Base-by-base conservation (phyloP, 192 early-diverging fungal species). In the Backusella australiensis region DNA sequence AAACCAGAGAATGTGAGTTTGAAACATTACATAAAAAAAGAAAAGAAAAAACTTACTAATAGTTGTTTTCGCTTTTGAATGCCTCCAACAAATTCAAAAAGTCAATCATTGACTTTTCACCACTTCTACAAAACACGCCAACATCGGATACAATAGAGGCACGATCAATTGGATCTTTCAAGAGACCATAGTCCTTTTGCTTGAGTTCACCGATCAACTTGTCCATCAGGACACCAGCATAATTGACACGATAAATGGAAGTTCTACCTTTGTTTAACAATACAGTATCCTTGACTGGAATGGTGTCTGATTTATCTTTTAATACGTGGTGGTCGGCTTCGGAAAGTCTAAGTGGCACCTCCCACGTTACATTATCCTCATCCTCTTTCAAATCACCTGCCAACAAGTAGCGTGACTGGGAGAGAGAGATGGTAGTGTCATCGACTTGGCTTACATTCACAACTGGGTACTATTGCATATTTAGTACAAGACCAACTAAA, bases 231-330 rank as follows among this genome's bases (percentile, higher is more conserved):
- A 79, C 69, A 17, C 80, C 66, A 19, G 91, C 83, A 75, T 94
- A 94, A 26, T 89, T 86, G 1, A 97, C 96, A 29, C 97, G 90
- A 86, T 92, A 99, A 67, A 99, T 84, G 1, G 95, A 95, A 36
- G 89, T 91, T 56, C 89, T 89, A 67, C 85, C 86, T 59, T 83
- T 78, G 86, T 99, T 99, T 74, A 99, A 88, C 85, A 96, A 26
- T 34, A 83, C 78, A 15, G 32, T 44, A 9, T n/a, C n/a, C 35
- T 83, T 81, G 15, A 91, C 75, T 8, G 89, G 80, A 59, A 92
- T 80, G 29, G 75, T 23, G 26, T 79, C 63, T 0, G 72, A 67
- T 34, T 78, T 73, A 9, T 82, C 74, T 12, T 69, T 82, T 32
- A 82, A 63, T 21, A 52, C 53, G 21, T 78, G 73, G 23, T 42